phyloP scores from a whole-genome alignment of 2,329 filamentous ascomycete genomes.

The Ascocoryne sarcoides region DNA sequence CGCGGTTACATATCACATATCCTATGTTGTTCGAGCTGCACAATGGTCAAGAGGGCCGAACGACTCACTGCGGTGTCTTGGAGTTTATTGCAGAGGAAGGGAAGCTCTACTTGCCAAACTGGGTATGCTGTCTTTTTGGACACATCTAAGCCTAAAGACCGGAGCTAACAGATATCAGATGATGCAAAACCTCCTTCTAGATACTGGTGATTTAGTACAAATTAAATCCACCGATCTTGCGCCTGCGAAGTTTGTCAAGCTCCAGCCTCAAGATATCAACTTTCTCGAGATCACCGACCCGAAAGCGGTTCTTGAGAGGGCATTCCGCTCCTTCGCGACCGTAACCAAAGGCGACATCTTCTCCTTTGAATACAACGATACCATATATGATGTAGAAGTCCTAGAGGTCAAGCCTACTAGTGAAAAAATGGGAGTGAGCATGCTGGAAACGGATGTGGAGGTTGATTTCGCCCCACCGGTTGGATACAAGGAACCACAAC shows the following conservation, averaged over 20 bases:
- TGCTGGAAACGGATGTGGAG: conserved; percentile 91
- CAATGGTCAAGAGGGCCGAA: conserved; percentile 70
- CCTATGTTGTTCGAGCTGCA: conserved; percentile 94
- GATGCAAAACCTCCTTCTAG: conserved; percentile 84
- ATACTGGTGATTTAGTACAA: conserved; percentile 89
- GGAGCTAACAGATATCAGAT: conserved; percentile 51
- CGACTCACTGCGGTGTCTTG: conserved; percentile 88
- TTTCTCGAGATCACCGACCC: conserved; percentile 97
- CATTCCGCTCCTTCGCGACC: conserved; percentile 91
- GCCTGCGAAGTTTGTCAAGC: conserved; percentile 85
- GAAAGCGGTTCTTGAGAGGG: conserved; percentile 93
- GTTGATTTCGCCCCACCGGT: conserved; percentile 94
- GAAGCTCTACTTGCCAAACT: conserved; percentile 89
- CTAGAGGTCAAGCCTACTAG: conserved; percentile 84
- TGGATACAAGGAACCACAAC: conserved; percentile 84
- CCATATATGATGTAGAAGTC: conserved; percentile 85
- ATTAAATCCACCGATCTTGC: conserved; percentile 91
- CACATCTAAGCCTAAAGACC: no score
- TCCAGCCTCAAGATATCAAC: conserved; percentile 85
- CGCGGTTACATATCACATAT: conserved; percentile 90
- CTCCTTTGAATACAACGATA: conserved; percentile 94
- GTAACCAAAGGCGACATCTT: conserved; percentile 91
- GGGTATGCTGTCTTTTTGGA: conserved; percentile 48
- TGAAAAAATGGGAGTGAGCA: conserved; percentile 78
- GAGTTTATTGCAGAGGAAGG: conserved; percentile 98